Base-by-base conservation (phyloP, 2,329 filamentous ascomycete species). In the Fusarium pilosicola region DNA sequence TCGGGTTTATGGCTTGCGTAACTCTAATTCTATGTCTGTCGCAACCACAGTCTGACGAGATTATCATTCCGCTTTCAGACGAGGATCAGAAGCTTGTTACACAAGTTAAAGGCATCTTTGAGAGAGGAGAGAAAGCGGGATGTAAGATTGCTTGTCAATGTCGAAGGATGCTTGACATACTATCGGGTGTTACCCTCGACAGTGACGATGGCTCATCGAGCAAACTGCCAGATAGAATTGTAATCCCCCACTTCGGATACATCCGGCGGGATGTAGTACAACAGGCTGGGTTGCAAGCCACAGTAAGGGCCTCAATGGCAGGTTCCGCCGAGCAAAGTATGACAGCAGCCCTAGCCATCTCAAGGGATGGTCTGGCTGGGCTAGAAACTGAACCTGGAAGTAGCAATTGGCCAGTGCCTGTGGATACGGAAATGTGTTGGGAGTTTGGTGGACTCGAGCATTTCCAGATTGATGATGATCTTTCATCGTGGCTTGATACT, bases 271-370 rank as follows among this genome's bases (percentile, higher is more conserved):
- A 17, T n/a, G 5, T 12, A 22, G 20, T 26, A 1, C 18, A 38
- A 12, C 10, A 13, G 13, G 34, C 18, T 9, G 51, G 32, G 7
- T 17, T 38, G 1, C 32, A 13, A 9, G 32, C 2, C 24, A 38
- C 32, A 28, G 1, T 3, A n/a, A 9, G 3, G 0, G 32, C 3
- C 3, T 2, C 24, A 17, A 3, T 36, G n/a, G 13, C 14, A 17
- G 0, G 17, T 6, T 17, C 10, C 0, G 22, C 1, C 1, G 9
- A 22, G 9, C 18, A 17, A 17, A 28, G 0, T 4, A 5, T 12
- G 30, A 38, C 14, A 22, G 14, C 18, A 1, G 32, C 7, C 2
- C 3, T 14, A 18, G 0, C 14, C 2, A 2, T 17, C 13, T 54
- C 13, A 17, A 17, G 10, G 24, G 24, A 24, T 24, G 24, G 24